Percentiles rank a stretch among this genome's conserved stretches.
Conservation (phyloP, 495 filamentous ascomycete species). For the Aspergillus funiculosus region DNA sequence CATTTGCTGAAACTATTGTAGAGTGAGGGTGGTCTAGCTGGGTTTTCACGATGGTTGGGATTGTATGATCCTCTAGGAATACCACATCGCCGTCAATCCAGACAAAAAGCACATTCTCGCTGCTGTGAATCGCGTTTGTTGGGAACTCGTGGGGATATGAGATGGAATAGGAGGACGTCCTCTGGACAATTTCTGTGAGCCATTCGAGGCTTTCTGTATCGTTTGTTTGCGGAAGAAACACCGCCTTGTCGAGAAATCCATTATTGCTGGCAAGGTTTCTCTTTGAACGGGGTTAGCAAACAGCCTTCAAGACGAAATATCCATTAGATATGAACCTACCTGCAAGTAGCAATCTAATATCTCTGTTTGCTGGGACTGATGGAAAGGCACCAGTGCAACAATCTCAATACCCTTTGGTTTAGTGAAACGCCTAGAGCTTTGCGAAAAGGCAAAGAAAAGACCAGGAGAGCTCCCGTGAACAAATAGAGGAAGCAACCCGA, state of each 20-base stretch:
- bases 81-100: slow-evolving; percentile 54
- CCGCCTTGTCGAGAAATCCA: slow-evolving; percentile 49
- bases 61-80: slow-evolving; percentile 49
- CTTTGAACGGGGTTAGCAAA: slow-evolving; percentile 19
- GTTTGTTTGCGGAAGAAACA: slow-evolving; percentile 48
- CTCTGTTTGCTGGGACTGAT: slow-evolving; percentile 37
- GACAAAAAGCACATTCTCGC: slow-evolving; percentile 41
- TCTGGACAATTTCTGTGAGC: slow-evolving; percentile 29
- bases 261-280: slow-evolving; percentile 48
- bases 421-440: slow-evolving; percentile 25
- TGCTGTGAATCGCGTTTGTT: slow-evolving; percentile 15
- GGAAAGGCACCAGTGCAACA: slow-evolving; percentile 48
- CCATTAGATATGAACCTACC: slow-evolving; percentile 22
- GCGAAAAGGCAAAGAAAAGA: slow-evolving; percentile 32
- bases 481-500: slow-evolving; percentile 21
- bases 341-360: slow-evolving; percentile 51
- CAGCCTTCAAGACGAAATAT: background rate
- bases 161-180: slow-evolving; percentile 27
- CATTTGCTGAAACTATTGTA: slow-evolving; percentile 48
- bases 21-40: slow-evolving; percentile 42
- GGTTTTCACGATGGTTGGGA: slow-evolving; percentile 49
- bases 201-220: slow-evolving; percentile 42
- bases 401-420: slow-evolving; percentile 43
- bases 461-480: slow-evolving; percentile 21
- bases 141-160: slow-evolving; percentile 14